These are phyloP conservation scores for Thamnidium elegans DNA, from an alignment of 192 early-diverging fungal species.

Conservation along the genomic window DNA sequence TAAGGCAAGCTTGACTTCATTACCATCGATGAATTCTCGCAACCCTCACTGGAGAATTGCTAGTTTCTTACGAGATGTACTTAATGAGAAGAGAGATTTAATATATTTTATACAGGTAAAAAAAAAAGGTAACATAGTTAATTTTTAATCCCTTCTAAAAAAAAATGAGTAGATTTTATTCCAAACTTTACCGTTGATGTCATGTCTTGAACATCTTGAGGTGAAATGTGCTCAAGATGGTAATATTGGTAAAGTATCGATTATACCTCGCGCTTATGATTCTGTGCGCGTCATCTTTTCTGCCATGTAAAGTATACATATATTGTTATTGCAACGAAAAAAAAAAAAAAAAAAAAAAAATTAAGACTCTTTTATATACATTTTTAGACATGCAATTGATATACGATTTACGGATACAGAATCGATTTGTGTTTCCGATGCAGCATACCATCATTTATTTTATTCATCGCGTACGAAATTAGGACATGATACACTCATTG, in stretches of 20 bases:
- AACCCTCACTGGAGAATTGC: slow-evolving; percentile 36
- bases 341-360: neutral
- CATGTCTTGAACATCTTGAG: slow-evolving; percentile 32
- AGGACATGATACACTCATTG: neutral
- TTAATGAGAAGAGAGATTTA: slow-evolving; percentile 34
- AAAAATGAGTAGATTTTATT: slow-evolving; percentile 20
- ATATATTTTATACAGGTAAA: slow-evolving; percentile 37
- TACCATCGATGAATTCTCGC: slow-evolving; percentile 6
- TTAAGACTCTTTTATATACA: neutral
- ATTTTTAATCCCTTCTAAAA: neutral
- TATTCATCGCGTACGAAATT: slow-evolving; percentile 3
- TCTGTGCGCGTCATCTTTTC: slow-evolving; percentile 35
- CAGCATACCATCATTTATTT: slow-evolving; percentile 24
- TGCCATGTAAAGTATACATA: slow-evolving; percentile 27
- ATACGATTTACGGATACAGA: slow-evolving; percentile 27
- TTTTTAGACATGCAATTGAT: slow-evolving; percentile 30
- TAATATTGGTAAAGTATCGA: slow-evolving; percentile 25
- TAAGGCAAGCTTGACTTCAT: slow-evolving; percentile 4
- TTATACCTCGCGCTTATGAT: slow-evolving; percentile 35
- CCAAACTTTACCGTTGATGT: slow-evolving; percentile 38
- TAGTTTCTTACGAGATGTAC: slow-evolving; percentile 24
- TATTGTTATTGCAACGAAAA: slow-evolving; percentile 1
- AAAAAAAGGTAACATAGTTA: neutral
- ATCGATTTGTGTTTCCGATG: slow-evolving; percentile 33
- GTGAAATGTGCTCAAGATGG: slow-evolving; percentile 17